phyloP scores from a whole-genome alignment of 164 flowering plant species.

The Macadamia integrifolia region DNA sequence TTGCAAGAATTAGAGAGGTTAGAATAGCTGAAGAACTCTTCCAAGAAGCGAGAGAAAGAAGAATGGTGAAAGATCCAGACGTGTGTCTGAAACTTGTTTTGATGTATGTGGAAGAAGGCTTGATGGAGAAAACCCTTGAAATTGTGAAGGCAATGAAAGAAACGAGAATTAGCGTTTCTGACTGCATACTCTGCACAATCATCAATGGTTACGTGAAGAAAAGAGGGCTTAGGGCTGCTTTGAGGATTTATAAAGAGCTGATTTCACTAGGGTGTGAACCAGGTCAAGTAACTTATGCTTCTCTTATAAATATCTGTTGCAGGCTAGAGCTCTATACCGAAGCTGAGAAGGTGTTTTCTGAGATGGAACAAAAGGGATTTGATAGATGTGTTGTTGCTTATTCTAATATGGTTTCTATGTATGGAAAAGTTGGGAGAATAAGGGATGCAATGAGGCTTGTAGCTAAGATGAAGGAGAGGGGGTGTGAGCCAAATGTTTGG shows the following conservation, averaged over 20 bases:
- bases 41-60: constrained; percentile 46
- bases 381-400: constrained; percentile 80
- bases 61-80: constrained; percentile 53
- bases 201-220: constrained; percentile 55
- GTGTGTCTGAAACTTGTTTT: constrained; percentile 53
- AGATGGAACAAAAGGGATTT: constrained; percentile 62
- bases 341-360: constrained; percentile 48
- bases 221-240: constrained; percentile 38
- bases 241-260: constrained; percentile 43
- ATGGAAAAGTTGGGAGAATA: constrained; percentile 56
- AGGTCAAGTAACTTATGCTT: constrained; percentile 81
- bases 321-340: constrained; percentile 36
- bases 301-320: constrained; percentile 42
- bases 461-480: constrained; percentile 74
- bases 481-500: constrained; percentile 79
- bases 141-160: constrained; percentile 40
- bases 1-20: constrained; percentile 47
- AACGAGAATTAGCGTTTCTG: constrained; percentile 41
- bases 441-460: constrained; percentile 69
- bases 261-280: constrained; percentile 45
- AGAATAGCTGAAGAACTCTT: constrained; percentile 48
- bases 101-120: constrained; percentile 64
- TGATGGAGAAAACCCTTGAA: constrained; percentile 47
- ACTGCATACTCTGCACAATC: constrained; percentile 63
- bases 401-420: constrained; percentile 68